Evolutionary conservation across 179 eudicot species (phyloP).

Genomic region (Vitellaria paradoxa): DNA sequence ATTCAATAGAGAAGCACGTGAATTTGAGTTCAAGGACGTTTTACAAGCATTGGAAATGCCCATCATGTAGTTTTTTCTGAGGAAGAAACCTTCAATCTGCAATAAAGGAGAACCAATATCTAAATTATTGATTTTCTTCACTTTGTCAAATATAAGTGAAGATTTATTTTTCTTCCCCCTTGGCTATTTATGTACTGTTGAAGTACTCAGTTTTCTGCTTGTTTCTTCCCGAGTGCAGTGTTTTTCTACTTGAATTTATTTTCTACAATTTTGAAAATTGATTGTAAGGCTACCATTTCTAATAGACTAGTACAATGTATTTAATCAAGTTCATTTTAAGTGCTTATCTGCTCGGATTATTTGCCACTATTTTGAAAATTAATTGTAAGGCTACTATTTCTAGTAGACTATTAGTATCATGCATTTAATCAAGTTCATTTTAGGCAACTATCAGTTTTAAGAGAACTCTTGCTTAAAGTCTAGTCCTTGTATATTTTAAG

Average conservation of each 20-base stretch:
- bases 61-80: conserved; percentile 24
- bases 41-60: conserved; percentile 82
- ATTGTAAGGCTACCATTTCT: too few species aligned
- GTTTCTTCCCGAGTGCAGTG: neutral
- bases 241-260: neutral
- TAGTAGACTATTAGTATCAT: too few species aligned
- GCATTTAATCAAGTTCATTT: too few species aligned
- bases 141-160: neutral
- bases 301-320: too few species aligned
- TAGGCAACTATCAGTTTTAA: too few species aligned
- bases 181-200: neutral
- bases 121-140: neutral
- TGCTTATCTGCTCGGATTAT: neutral
- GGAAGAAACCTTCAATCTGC: neutral
- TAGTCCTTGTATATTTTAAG: too few species aligned
- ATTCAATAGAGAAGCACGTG: conserved; percentile 79
- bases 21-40: conserved; percentile 92
- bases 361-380: neutral
- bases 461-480: too few species aligned
- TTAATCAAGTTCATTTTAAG: too few species aligned
- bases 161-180: neutral
- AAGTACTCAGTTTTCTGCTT: neutral
- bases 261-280: too few species aligned
- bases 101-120: neutral
- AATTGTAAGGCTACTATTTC: neutral